Evolutionary conservation across 768 basidiomycete species (phyloP), one percentile per base, ranked within the genome.

Genomic region (Leucogyrophana mollusca): DNA sequence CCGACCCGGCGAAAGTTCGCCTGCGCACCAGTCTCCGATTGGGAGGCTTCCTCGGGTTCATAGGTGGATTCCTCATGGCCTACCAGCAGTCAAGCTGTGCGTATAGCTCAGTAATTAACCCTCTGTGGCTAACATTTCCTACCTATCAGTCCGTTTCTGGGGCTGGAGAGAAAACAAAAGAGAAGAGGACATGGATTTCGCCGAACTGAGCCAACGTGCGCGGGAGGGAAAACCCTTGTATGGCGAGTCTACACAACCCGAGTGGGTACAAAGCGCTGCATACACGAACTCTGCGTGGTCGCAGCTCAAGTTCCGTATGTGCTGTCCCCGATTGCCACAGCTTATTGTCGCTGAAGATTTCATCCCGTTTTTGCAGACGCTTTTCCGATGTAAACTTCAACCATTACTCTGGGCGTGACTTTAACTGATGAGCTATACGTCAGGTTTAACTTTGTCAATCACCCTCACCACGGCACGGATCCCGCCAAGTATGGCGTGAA

Each of bases 401-500:
- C 45, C 20, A 53, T 47, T 20, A 34, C 36, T 1, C 8, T 23
- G 4, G 35, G 16, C n/a, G 30, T 27, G 35, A 2, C 40, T 30
- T 44, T 61, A 34, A 64, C 34, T n/a, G n/a, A 2, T 20, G 2
- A 20, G 4, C 55, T 34, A 41, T 22, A n/a, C 7, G 50, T 34
- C 59, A 95, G 93, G 94, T 82, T 98, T 70, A 98, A 98, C 73
- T 73, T 97, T 40, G 94, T 94, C 56, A 87, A 94, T 65, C 94
- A 96, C 65, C 83, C 82, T 34, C 70, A 82, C 61, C 94, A 95
- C 60, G 93, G 93, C 2, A 82, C 84, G 8, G 88, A 94, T 57
- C 78, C 87, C 16, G 79, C 83, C 47, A 94, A 92, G 66, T 96
- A 95, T 52, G 74, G 71, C 20, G 73, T 73, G 36, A 66, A 58